Evolutionary conservation across 768 basidiomycete species (phyloP).

Genomic region (Trametes sanguinea): DNA sequence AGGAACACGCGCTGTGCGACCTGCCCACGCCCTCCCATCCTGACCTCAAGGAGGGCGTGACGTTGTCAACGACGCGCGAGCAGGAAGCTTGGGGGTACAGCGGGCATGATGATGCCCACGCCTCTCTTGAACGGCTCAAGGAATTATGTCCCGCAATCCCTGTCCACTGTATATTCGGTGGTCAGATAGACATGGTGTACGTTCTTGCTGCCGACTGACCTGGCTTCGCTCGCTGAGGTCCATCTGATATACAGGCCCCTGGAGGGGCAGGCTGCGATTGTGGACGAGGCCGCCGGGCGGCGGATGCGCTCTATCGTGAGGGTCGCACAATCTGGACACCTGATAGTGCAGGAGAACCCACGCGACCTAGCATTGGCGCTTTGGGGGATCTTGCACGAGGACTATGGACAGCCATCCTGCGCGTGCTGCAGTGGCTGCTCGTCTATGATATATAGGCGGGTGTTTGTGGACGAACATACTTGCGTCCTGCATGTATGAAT

Average conservation of each 20-base stretch:
- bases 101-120: constrained; percentile 11
- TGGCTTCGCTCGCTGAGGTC: background rate
- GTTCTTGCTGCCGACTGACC: background rate
- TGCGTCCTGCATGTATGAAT: too few relatives aligned
- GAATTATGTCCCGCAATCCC: constrained; percentile 10
- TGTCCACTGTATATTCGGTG: constrained; percentile 27
- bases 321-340: constrained; percentile 1
- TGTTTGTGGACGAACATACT: too few relatives aligned
- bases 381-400: background rate
- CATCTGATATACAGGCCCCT: background rate
- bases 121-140: constrained; percentile 13
- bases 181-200: background rate
- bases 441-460: background rate
- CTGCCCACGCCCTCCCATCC: constrained; percentile 28
- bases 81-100: constrained; percentile 26
- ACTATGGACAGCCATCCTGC: background rate
- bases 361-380: background rate
- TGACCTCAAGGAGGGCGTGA: constrained; percentile 27
- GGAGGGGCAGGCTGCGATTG: background rate
- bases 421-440: background rate
- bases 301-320: background rate
- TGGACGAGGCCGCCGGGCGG: background rate
- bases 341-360: constrained; percentile 3
- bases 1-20: constrained; percentile 20
- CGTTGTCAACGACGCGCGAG: constrained; percentile 23